phyloP scores from a whole-genome alignment of 2,329 filamentous ascomycete genomes.

The Lasiodiplodia hormozganensis region DNA sequence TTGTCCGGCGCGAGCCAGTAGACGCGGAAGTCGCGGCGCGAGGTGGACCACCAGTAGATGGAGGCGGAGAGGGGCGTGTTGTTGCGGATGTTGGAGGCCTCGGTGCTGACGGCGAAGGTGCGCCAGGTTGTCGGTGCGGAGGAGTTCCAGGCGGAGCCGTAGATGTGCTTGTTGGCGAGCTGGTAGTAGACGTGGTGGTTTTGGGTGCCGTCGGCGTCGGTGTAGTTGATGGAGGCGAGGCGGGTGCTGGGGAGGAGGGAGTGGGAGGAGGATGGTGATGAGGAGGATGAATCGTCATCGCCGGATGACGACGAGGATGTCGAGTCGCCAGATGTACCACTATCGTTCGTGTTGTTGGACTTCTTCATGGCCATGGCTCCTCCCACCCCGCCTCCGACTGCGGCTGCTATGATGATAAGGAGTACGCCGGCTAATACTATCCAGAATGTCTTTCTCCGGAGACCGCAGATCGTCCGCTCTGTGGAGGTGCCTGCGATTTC shows the following conservation, averaged over 20 bases:
- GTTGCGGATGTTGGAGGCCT: not conserved
- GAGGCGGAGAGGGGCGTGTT: not conserved
- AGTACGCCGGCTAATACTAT: not conserved
- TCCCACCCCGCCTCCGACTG: slow-evolving; percentile 2
- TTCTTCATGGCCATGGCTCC: slow-evolving; percentile 5
- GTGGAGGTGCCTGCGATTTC: not conserved
- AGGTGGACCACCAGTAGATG: not conserved
- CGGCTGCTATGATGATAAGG: not conserved
- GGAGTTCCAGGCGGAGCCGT: slow-evolving; percentile 14
- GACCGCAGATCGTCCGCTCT: slow-evolving; percentile 2
- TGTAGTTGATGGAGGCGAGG: slow-evolving; percentile 10
- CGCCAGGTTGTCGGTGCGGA: not conserved
- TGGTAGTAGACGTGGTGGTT: slow-evolving; percentile 20
- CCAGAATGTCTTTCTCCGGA: slow-evolving; percentile 4
- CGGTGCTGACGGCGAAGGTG: not conserved
- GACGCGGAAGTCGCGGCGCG: slow-evolving; percentile 10
- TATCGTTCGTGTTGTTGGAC: not conserved
- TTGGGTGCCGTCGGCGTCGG: slow-evolving; percentile 4
- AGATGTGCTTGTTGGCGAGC: not conserved
- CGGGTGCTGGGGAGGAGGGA: slow-evolving; percentile 2
- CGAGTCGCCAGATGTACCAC: not conserved
- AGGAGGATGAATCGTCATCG: not conserved
- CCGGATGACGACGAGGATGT: not conserved
- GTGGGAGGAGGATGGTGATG: not conserved
- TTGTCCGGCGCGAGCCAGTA: not conserved